phyloP scores from a whole-genome alignment of 768 basidiomycete species.

The Hydnomerulius pinastri region DNA sequence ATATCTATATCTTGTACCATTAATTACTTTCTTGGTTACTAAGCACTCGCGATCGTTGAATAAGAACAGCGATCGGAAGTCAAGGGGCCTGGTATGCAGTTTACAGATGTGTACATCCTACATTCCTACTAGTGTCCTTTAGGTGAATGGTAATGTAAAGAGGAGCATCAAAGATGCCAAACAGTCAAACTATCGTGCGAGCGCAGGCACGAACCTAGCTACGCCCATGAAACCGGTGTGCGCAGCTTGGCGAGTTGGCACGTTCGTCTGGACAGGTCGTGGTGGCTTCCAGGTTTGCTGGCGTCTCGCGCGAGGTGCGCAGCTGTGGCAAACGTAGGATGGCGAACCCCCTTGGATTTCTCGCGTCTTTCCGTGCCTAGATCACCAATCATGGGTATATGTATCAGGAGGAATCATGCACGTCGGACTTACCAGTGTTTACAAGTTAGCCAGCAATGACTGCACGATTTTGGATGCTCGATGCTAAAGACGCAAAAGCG shows the following conservation, averaged over 20 bases:
- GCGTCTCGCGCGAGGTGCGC: conserved; percentile 19
- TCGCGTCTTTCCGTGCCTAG: conserved; percentile 33
- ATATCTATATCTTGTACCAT: not conserved
- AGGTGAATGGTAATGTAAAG: not conserved
- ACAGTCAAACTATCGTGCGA: conserved; percentile 13
- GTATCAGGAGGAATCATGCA: not conserved
- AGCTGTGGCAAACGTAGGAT: conserved; percentile 30
- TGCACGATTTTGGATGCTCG: conserved; percentile 27
- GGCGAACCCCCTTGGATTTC: conserved; percentile 31
- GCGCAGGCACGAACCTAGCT: conserved; percentile 3
- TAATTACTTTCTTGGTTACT: not conserved
- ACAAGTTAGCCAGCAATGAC: conserved; percentile 30
- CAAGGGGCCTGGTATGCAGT: not conserved
- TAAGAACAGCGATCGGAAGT: not conserved
- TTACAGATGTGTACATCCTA: not conserved
- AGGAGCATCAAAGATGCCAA: not conserved
- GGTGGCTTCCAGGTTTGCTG: conserved; percentile 25
- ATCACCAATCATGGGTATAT: not conserved
- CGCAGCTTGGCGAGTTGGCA: not conserved
- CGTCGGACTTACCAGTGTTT: conserved; percentile 24
- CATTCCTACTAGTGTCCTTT: not conserved
- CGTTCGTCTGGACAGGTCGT: conserved; percentile 11
- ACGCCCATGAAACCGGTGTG: conserved; percentile 10
- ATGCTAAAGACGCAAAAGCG: conserved; percentile 31
- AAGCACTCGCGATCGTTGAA: not conserved